These are phyloP conservation scores for Geoglossum cookeanum DNA, from an alignment of 2,329 filamentous ascomycete genomes.

Conservation along the genomic window DNA sequence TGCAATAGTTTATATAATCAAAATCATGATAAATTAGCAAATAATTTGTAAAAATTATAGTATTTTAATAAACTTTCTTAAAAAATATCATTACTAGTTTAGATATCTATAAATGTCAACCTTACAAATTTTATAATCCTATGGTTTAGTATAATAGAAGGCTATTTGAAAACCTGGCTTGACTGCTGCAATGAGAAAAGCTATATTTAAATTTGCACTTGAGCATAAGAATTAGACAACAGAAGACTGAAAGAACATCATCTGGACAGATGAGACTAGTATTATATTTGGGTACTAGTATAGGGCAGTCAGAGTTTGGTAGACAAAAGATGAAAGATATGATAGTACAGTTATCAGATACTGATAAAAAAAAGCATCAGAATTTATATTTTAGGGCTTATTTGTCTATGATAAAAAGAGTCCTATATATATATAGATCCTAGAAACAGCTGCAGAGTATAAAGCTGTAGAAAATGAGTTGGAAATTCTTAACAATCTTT, in stretches of 20 bases:
- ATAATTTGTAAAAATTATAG: too few relatives aligned
- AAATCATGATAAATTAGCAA: too few relatives aligned
- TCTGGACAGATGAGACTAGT: neutral
- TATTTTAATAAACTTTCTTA: too few relatives aligned
- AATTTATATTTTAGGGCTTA: too few relatives aligned
- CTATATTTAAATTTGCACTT: neutral
- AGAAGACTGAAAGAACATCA: neutral
- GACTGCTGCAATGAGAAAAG: neutral
- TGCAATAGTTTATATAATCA: too few relatives aligned
- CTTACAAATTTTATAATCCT: neutral
- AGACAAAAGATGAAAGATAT: too few relatives aligned
- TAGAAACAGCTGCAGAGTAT: neutral
- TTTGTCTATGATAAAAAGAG: too few relatives aligned
- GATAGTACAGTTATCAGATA: neutral
- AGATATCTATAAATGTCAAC: neutral
- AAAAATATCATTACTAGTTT: too few relatives aligned
- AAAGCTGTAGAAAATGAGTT: neutral
- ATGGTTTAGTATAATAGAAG: neutral
- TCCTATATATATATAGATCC: neutral
- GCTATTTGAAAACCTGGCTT: neutral
- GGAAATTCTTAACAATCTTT: neutral
- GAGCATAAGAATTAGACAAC: neutral
- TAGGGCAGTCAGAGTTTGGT: neutral
- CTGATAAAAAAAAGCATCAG: conserved; percentile 6
- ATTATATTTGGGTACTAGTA: too few relatives aligned